Evolutionary conservation across 1,284 basidiomycete genomes (phyloP).

Genomic region (Sphagnurus paluster): DNA sequence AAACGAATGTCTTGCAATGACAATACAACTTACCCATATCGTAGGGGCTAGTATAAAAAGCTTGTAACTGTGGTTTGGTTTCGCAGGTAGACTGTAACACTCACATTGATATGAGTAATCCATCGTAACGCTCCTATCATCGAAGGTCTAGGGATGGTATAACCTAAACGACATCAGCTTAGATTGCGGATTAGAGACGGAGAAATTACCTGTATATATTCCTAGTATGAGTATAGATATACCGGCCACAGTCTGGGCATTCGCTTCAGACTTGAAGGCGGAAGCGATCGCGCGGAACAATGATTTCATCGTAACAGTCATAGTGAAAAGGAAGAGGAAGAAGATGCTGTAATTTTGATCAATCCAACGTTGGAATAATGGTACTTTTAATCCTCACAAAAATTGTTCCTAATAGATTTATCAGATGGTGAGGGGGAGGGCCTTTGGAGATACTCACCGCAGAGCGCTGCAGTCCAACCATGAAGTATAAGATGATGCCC

Average conservation of each 20-base stretch:
- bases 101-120: slow-evolving; percentile 47
- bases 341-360: slow-evolving; percentile 37
- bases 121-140: slow-evolving; percentile 60
- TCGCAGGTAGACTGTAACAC: slow-evolving; percentile 11
- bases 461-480: slow-evolving; percentile 55
- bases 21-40: slow-evolving; percentile 33
- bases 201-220: slow-evolving; percentile 44
- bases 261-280: slow-evolving; percentile 40
- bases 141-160: slow-evolving; percentile 48
- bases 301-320: slow-evolving; percentile 50
- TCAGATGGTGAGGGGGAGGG: neutral
- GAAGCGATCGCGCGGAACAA: slow-evolving; percentile 55
- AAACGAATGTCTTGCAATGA: slow-evolving; percentile 19
- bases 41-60: slow-evolving; percentile 28
- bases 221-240: slow-evolving; percentile 46
- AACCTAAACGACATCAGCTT: slow-evolving; percentile 28
- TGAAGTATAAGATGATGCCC: slow-evolving; percentile 62
- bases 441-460: slow-evolving; percentile 26
- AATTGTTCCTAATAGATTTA: slow-evolving; percentile 42
- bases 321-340: slow-evolving; percentile 42
- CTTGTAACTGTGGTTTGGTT: slow-evolving; percentile 2
- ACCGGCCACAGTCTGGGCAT: slow-evolving; percentile 51
- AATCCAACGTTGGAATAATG: neutral
- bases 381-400: slow-evolving; percentile 43
- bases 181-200: slow-evolving; percentile 1